phyloP scores from a whole-genome alignment of 225 moss, liverwort and hornwort species.

The Anthoceros angustus region DNA sequence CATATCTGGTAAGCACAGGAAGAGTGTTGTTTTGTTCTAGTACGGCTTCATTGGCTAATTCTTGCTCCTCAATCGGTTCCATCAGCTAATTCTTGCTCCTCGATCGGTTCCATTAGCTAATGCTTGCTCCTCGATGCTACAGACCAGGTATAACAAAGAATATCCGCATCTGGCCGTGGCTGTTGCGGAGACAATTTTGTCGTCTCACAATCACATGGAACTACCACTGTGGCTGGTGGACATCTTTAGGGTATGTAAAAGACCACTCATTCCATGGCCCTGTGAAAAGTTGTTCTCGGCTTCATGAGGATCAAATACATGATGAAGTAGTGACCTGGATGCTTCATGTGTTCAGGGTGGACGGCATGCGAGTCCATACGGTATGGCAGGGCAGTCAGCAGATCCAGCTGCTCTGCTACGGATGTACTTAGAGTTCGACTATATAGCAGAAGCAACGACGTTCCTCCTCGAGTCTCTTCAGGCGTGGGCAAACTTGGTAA shows the following conservation, averaged over 20 bases:
- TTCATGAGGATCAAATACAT: background rate
- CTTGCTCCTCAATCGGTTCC: background rate
- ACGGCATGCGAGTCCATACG: slow-evolving; percentile 51
- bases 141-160: slow-evolving; percentile 60
- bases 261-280: background rate
- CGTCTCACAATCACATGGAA: slow-evolving; percentile 86
- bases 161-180: slow-evolving; percentile 64
- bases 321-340: background rate
- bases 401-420: slow-evolving; percentile 84
- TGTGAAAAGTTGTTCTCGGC: background rate
- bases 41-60: background rate
- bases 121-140: slow-evolving; percentile 2
- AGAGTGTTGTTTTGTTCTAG: background rate
- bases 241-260: slow-evolving; percentile 44
- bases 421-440: slow-evolving; percentile 69
- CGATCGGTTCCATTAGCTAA: background rate
- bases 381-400: slow-evolving; percentile 47
- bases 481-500: slow-evolving; percentile 51
- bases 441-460: slow-evolving; percentile 76
- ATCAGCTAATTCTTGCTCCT: background rate
- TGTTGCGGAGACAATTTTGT: slow-evolving; percentile 83
- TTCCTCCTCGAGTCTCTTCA: slow-evolving; percentile 71
- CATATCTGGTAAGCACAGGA: slow-evolving; percentile 39
- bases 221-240: slow-evolving; percentile 94
- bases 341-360: slow-evolving; percentile 31